Conservation (phyloP, 208 protist genomes). For the Acanthamoeba triangularis region DNA sequence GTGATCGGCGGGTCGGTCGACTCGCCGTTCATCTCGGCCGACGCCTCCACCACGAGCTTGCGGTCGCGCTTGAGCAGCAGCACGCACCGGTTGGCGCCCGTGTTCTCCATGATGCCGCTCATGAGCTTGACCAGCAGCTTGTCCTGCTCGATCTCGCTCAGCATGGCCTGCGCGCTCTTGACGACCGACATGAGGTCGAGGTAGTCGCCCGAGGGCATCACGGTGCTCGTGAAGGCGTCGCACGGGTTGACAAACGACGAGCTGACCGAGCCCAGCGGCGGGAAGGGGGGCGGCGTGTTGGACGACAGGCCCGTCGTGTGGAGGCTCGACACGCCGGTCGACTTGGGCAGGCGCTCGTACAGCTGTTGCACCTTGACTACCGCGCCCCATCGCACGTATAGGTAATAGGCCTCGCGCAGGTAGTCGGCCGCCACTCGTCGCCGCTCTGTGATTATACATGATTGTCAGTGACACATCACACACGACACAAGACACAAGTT, state of each 20-base stretch:
- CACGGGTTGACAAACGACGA: constrained; percentile 1
- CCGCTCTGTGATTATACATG: not conserved
- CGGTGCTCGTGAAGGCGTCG: constrained; percentile 4
- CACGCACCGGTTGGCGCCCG: constrained; percentile 9
- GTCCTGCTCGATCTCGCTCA: constrained; percentile 55
- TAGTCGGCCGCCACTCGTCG: not conserved
- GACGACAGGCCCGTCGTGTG: not conserved
- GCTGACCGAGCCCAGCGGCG: not conserved
- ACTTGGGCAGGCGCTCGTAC: not conserved
- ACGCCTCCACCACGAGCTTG: not conserved
- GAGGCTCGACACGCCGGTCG: no score
- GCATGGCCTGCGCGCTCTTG: constrained; percentile 36
- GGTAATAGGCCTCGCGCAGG: constrained; percentile 18
- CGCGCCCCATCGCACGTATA: constrained; percentile 15
- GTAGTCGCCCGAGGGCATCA: constrained; percentile 38
- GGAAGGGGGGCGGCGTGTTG: no score
- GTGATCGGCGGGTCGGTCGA: not conserved
- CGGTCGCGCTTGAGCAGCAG: constrained; percentile 21
- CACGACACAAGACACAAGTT: no score
- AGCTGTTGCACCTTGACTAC: constrained; percentile 35
- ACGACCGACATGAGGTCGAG: not conserved
- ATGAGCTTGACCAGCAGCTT: constrained; percentile 64
- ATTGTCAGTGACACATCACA: no score
- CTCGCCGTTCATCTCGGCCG: not conserved
- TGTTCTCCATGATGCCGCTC: constrained; percentile 50